Evolutionary conservation across 2,329 filamentous ascomycete species (phyloP).

Genomic region (Fusarium sp.): DNA sequence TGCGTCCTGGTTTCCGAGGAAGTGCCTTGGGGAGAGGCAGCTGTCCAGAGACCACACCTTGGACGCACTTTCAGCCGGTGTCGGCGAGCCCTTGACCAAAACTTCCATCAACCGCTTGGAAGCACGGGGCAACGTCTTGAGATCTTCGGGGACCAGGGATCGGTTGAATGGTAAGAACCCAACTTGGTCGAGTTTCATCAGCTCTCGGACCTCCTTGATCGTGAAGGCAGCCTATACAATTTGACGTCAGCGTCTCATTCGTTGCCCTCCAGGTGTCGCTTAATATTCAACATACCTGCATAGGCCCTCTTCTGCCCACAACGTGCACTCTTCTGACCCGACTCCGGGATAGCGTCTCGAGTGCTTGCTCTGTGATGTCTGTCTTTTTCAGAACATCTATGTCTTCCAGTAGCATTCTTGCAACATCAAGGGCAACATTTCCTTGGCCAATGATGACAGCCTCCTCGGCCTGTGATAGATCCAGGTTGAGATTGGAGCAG

Average conservation of each 20-base stretch:
- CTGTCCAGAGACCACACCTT: slow-evolving; percentile 90
- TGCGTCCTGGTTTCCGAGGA: slow-evolving; percentile 63
- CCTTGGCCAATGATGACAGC: slow-evolving; percentile 93
- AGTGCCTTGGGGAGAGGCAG: slow-evolving; percentile 80
- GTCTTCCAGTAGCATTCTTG: slow-evolving; percentile 84
- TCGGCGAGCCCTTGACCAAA: slow-evolving; percentile 77
- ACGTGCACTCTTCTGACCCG: slow-evolving; percentile 83
- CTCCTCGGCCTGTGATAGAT: slow-evolving; percentile 80
- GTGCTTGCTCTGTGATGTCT: slow-evolving; percentile 88
- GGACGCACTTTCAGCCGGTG: slow-evolving; percentile 57
- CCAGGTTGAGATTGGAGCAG: slow-evolving; percentile 77
- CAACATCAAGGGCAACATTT: slow-evolving; percentile 95
- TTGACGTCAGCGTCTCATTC: slow-evolving; percentile 3
- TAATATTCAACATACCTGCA: slow-evolving; percentile 72
- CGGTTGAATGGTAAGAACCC: slow-evolving; percentile 77
- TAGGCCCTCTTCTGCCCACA: slow-evolving; percentile 88
- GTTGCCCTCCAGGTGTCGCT: neutral
- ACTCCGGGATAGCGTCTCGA: slow-evolving; percentile 78
- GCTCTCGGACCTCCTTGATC: slow-evolving; percentile 91
- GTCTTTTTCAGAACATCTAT: slow-evolving; percentile 81
- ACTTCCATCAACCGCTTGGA: slow-evolving; percentile 84
- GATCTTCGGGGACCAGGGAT: slow-evolving; percentile 74
- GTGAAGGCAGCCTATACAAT: slow-evolving; percentile 82
- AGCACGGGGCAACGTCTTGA: slow-evolving; percentile 78
- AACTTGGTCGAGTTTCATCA: slow-evolving; percentile 81